Evolutionary conservation across 257 asterid species (phyloP).

Genomic region (Parsonsia alboflavescens): DNA sequence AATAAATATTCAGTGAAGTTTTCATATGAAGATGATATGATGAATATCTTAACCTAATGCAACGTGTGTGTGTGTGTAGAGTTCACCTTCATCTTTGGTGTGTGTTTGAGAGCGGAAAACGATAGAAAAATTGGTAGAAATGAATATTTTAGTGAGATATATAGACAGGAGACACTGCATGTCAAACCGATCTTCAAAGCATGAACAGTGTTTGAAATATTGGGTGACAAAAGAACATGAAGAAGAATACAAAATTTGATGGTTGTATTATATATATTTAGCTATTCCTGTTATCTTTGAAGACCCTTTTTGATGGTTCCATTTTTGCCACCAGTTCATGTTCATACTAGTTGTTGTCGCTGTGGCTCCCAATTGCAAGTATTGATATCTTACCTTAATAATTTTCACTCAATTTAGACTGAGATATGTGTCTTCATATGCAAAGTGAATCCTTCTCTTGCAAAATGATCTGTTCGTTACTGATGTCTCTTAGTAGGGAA

Average conservation of each 20-base stretch:
- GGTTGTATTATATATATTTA: conserved; percentile 8
- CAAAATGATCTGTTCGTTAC: conserved; percentile 1
- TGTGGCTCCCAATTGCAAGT: background rate
- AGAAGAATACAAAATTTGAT: conserved; percentile 25
- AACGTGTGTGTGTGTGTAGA: background rate
- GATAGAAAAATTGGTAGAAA: conserved; percentile 13
- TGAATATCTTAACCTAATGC: conserved; percentile 3
- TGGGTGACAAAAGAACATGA: conserved; percentile 17
- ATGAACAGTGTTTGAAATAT: background rate
- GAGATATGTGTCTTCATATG: conserved; percentile 9
- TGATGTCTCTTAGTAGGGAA: background rate
- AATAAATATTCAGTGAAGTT: conserved; percentile 14
- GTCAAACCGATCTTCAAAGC: conserved; percentile 8
- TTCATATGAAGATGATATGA: background rate
- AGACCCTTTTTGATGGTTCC: background rate
- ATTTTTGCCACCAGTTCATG: background rate
- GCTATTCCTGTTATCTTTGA: conserved; percentile 1
- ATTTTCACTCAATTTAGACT: background rate
- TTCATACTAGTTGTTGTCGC: background rate
- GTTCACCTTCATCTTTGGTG: conserved; percentile 60
- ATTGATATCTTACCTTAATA: background rate
- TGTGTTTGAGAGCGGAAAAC: conserved; percentile 19
- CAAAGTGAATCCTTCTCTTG: conserved; percentile 1
- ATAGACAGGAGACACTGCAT: conserved; percentile 2
- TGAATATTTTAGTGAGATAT: conserved; percentile 18